These are phyloP conservation scores for Rutstroemia sp. DNA, from an alignment of 2,329 filamentous ascomycete genomes.

Conservation along the genomic window DNA sequence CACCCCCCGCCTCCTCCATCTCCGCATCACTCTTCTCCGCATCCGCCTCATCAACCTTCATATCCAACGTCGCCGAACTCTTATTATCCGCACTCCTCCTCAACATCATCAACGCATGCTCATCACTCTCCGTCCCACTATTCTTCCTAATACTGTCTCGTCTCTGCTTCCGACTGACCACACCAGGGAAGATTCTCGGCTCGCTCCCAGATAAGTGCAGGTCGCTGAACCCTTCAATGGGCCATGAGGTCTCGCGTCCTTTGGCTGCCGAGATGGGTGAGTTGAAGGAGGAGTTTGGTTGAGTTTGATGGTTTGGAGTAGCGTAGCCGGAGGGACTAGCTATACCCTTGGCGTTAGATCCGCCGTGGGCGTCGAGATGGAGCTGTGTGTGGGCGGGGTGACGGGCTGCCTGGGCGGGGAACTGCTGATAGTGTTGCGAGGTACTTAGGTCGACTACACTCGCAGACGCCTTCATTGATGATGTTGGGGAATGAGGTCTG, in stretches of 20 bases:
- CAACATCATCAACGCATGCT: slow-evolving; percentile 9
- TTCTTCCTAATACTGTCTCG: slow-evolving; percentile 22
- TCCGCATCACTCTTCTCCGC: slow-evolving; percentile 3
- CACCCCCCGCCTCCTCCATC: slow-evolving; percentile 1
- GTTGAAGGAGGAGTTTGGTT: slow-evolving; percentile 5
- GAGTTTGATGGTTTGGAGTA: slow-evolving; percentile 5
- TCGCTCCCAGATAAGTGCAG: slow-evolving; percentile 50
- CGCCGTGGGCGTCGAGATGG: slow-evolving; percentile 15
- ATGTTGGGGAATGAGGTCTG: slow-evolving; percentile 27
- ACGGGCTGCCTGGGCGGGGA: slow-evolving; percentile 28
- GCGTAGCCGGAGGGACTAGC: slow-evolving; percentile 13
- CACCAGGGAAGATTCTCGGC: slow-evolving; percentile 64
- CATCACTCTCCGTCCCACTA: slow-evolving; percentile 24
- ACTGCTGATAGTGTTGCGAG: slow-evolving; percentile 23
- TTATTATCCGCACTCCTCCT: background rate
- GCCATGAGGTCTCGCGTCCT: slow-evolving; percentile 32
- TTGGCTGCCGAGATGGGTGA: slow-evolving; percentile 17
- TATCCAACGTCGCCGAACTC: background rate
- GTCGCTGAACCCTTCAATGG: slow-evolving; percentile 34
- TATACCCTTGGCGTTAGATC: slow-evolving; percentile 9
- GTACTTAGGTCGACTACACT: slow-evolving; percentile 4
- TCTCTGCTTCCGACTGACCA: slow-evolving; percentile 41
- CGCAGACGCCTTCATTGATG: slow-evolving; percentile 27
- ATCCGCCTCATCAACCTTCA: slow-evolving; percentile 1
- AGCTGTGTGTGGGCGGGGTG: slow-evolving; percentile 23